These are phyloP conservation scores for Aspergillus carlsbadensis DNA, from an alignment of 495 filamentous ascomycete genomes.

Conservation along the genomic window DNA sequence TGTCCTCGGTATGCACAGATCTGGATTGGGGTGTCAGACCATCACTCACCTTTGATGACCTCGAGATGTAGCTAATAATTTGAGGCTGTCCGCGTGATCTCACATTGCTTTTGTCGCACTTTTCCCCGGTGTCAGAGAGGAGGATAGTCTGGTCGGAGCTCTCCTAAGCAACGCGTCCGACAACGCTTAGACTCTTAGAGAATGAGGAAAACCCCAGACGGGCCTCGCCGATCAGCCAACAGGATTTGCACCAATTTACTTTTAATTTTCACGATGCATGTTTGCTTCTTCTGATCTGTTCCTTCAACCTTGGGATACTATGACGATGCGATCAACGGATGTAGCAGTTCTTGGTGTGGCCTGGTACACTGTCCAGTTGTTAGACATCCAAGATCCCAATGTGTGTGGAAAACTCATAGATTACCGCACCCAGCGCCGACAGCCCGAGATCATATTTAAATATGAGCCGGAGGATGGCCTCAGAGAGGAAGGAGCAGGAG, in stretches of 20 bases:
- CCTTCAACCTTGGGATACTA: neutral
- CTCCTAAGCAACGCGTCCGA: neutral
- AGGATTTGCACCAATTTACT: constrained; percentile 7
- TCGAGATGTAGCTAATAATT: constrained; percentile 8
- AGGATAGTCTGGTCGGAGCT: constrained; percentile 11
- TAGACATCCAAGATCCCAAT: too few species aligned
- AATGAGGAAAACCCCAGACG: constrained; percentile 7
- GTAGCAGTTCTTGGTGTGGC: too few species aligned
- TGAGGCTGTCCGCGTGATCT: constrained; percentile 24
- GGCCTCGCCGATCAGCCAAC: constrained; percentile 16
- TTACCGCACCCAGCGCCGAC: too few species aligned
- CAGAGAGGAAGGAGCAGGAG: constrained; percentile 2
- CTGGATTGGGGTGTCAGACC: constrained; percentile 13
- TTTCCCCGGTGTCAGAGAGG: constrained; percentile 17
- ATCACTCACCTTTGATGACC: constrained; percentile 5
- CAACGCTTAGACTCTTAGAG: neutral
- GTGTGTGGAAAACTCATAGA: too few species aligned
- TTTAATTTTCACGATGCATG: constrained; percentile 11
- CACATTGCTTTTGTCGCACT: constrained; percentile 14
- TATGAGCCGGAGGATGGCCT: constrained; percentile 2
- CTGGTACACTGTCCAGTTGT: too few species aligned
- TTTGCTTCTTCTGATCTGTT: constrained; percentile 8
- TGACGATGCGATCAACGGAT: constrained; percentile 9
- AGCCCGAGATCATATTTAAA: neutral
- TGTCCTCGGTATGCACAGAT: neutral